These are phyloP conservation scores for Fermentozyma sake DNA, from an alignment of 1,139 yeast species.

Conservation along the genomic window DNA sequence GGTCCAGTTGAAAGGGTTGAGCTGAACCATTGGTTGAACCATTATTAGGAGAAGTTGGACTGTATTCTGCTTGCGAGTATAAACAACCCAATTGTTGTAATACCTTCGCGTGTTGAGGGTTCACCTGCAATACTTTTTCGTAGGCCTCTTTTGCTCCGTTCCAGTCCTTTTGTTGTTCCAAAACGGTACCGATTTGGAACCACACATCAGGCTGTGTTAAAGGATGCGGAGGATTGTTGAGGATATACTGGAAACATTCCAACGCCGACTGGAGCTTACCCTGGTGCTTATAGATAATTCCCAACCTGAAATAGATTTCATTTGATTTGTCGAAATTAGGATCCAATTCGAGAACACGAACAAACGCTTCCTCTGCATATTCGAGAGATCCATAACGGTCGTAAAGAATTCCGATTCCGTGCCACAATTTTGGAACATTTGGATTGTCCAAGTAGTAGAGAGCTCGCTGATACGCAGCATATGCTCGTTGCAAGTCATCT, in stretches of 20 bases:
- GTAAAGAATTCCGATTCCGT: conserved; percentile 93
- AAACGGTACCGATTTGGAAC: conserved; percentile 96
- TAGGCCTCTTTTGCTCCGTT: conserved; percentile 91
- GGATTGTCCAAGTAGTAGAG: conserved; percentile 87
- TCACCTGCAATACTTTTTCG: conserved; percentile 83
- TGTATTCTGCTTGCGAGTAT: conserved; percentile 60
- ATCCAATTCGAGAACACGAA: conserved; percentile 90
- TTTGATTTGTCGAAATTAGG: conserved; percentile 94
- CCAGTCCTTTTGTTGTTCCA: conserved; percentile 92
- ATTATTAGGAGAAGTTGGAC: conserved; percentile 30
- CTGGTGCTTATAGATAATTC: conserved; percentile 96
- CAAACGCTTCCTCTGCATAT: conserved; percentile 97
- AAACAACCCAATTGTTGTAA: conserved; percentile 94
- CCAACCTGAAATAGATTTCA: conserved; percentile 92
- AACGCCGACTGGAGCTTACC: conserved; percentile 80
- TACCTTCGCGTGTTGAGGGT: conserved; percentile 93
- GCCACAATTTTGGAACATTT: conserved; percentile 96
- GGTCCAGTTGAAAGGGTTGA: conserved; percentile 51
- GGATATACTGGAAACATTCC: conserved; percentile 89
- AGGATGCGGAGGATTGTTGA: conserved; percentile 91
- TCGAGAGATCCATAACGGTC: conserved; percentile 94
- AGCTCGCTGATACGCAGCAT: conserved; percentile 95
- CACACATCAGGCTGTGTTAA: conserved; percentile 95
- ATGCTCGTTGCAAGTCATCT: conserved; percentile 93
- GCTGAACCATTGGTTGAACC: conserved; percentile 10